Evolutionary conservation across 371 early-diverging fungal species (phyloP).

Genomic region (Mucor irregularis): DNA sequence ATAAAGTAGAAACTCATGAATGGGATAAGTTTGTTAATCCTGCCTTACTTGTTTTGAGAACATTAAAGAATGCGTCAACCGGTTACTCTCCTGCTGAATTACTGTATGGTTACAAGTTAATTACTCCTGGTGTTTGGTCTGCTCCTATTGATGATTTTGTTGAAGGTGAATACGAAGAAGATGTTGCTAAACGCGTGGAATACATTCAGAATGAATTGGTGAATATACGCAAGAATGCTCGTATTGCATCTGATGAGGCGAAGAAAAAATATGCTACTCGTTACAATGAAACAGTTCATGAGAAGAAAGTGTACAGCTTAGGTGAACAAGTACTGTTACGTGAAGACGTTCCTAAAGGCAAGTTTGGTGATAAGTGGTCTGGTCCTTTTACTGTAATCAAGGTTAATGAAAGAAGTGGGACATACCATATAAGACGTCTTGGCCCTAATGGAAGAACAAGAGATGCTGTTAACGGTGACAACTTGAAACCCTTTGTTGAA

Average conservation of each 20-base stretch:
- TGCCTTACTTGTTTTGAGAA: conserved; percentile 14
- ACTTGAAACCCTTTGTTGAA: neutral
- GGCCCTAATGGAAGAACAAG: conserved; percentile 9
- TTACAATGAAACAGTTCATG: conserved; percentile 5
- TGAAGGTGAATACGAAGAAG: conserved; percentile 15
- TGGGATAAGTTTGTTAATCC: conserved; percentile 18
- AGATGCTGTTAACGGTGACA: conserved; percentile 21
- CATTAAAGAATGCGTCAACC: conserved; percentile 19
- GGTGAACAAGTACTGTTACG: conserved; percentile 20
- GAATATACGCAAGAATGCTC: neutral
- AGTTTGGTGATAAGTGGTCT: conserved; percentile 18
- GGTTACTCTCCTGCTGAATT: conserved; percentile 11
- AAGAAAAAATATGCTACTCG: neutral
- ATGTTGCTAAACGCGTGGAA: neutral
- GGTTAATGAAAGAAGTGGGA: conserved; percentile 3
- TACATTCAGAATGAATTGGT: neutral
- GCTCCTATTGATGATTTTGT: conserved; percentile 20
- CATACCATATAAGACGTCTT: conserved; percentile 10
- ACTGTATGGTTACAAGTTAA: conserved; percentile 20
- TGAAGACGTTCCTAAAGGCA: neutral
- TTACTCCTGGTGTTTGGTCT: conserved; percentile 20
- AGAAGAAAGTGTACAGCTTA: neutral
- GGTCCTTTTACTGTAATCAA: conserved; percentile 14
- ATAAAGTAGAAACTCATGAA: neutral
- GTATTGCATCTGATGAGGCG: neutral